phyloP scores from a whole-genome alignment of 257 asterid genomes.

The Mitragyna speciosa region DNA sequence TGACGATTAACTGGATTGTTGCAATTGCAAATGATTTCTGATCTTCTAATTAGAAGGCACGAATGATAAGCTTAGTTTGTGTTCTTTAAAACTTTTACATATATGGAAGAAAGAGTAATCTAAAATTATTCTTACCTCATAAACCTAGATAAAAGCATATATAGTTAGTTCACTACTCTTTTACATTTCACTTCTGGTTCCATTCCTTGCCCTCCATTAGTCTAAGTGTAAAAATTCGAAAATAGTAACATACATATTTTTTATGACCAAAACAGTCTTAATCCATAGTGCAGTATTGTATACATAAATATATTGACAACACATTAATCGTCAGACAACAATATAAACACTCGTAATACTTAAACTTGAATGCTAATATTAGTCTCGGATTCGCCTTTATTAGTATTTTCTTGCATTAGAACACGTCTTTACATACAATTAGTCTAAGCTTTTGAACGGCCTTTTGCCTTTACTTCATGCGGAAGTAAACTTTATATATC shows the following conservation, averaged over 20 bases:
- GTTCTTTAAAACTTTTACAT: neutral
- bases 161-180: no score
- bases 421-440: neutral
- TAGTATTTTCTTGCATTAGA: neutral
- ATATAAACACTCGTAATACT: neutral
- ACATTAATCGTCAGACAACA: neutral
- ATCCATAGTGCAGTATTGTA: no score
- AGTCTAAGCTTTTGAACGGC: neutral
- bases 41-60: neutral
- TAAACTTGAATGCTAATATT: neutral
- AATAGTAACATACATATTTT: no score
- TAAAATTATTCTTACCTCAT: neutral
- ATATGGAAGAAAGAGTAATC: neutral
- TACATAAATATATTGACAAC: neutral
- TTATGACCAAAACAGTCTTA: no score
- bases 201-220: no score
- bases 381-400: neutral
- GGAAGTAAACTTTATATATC: conserved; percentile 16
- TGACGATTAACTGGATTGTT: no score
- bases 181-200: no score
- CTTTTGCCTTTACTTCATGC: conserved; percentile 5
- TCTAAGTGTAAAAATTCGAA: no score
- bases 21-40: neutral
- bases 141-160: neutral
- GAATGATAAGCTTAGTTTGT: neutral